Base-by-base conservation (phyloP, 306 rosid genomes). In the Sphenostylis stenocarpa region DNA sequence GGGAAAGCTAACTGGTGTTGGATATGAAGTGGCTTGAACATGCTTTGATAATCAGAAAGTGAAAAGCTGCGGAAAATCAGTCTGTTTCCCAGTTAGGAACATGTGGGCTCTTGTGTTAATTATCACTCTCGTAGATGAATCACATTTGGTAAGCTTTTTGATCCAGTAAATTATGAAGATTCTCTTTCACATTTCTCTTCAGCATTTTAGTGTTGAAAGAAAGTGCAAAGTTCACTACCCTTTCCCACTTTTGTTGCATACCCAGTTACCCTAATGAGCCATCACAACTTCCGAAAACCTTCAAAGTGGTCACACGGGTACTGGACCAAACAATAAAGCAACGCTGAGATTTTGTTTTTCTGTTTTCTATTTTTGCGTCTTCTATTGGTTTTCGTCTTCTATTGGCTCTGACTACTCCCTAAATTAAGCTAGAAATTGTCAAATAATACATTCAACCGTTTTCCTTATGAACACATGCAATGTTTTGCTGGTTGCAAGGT, bases 41-140 rank as follows among this genome's bases (percentile, higher is more conserved):
- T 45, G 70, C 21, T 79, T 76, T 64, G 60, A 21, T 65, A 21
- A 45, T 49, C 17, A 20, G 77, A 65, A 44, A 38, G 75, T 60
- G 73, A 29, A 78, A 31, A 63, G 76, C 58, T 52, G 51, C 15
- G 20, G 58, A 76, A 51, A 61, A 20, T 29, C 52, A 44, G 73
- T 41, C 21, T 79, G 85, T 82, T 48, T 67, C 77, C 87, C 74
- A 65, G 65, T 13, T 63, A 43, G 87, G 84, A 73, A 85, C 91
- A 85, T 45, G 11, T 63, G 71, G 78, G 71, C 28, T 41, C 19
- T 72, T 14, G 39, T 14, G 20, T 56, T 75, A 71, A 78, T 84
- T 44, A 64, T 81, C 34, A 49, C 80, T 24, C 62, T 78, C 20
- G 67, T 68, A 72, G 70, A 67, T 56, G 74, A 75, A 64, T 82